phyloP scores from a whole-genome alignment of 2,329 filamentous ascomycete genomes.

The Fusarium mexicanum region DNA sequence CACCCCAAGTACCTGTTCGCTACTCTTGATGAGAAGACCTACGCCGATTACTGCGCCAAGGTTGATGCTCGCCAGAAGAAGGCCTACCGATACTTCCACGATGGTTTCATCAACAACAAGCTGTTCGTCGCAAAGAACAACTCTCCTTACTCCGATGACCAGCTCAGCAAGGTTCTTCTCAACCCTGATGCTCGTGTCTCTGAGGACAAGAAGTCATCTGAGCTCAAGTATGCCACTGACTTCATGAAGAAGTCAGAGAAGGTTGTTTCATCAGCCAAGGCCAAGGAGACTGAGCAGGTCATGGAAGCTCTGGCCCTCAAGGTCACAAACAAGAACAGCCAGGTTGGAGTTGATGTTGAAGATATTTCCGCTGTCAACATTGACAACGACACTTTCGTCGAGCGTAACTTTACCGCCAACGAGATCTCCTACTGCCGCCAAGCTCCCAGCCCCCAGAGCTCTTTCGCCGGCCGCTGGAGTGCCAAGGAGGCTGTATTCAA shows the following conservation, averaged over 20 bases:
- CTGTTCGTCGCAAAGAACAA: conserved; percentile 96
- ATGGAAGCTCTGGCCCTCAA: conserved; percentile 79
- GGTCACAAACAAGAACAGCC: conserved; percentile 68
- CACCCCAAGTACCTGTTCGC: conserved; percentile 97
- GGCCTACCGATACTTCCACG: conserved; percentile 98
- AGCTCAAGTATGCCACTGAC: conserved; percentile 76
- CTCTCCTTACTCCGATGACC: conserved; percentile 87
- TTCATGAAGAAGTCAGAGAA: conserved; percentile 74
- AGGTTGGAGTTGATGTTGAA: conserved; percentile 94
- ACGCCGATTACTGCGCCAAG: conserved; percentile 84
- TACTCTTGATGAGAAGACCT: conserved; percentile 87
- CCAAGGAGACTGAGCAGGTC: conserved; percentile 75
- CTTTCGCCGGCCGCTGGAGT: conserved; percentile 94
- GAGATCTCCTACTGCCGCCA: conserved; percentile 90
- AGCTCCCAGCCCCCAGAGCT: conserved; percentile 82
- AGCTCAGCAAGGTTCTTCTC: conserved; percentile 88
- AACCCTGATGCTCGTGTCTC: conserved; percentile 91
- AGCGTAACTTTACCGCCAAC: conserved; percentile 88
- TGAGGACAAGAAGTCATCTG: conserved; percentile 85
- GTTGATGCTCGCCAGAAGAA: conserved; percentile 96
- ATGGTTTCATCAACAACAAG: conserved; percentile 96
- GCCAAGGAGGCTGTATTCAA: conserved; percentile 99
- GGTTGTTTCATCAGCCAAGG: conserved; percentile 57
- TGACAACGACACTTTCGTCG: conserved; percentile 90
- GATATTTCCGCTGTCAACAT: conserved; percentile 88